Evolutionary conservation across 2,329 filamentous ascomycete species (phyloP).

Genomic region (Talaromyces sp.): DNA sequence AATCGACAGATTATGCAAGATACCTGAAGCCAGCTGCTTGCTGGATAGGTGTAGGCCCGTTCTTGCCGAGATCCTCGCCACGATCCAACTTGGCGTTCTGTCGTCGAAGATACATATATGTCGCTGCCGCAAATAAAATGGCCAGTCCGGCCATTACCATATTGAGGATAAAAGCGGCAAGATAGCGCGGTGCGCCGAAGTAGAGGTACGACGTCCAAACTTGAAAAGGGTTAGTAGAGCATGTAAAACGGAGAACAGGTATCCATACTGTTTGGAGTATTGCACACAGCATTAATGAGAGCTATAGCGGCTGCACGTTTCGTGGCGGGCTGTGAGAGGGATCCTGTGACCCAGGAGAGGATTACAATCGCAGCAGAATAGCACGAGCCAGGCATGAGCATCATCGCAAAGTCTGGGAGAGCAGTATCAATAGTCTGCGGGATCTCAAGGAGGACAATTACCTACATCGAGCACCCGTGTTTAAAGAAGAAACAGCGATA

Average conservation of each 20-base stretch:
- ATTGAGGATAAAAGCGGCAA: constrained; percentile 19
- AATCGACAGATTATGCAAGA: constrained; percentile 1
- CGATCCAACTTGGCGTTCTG: constrained; percentile 19
- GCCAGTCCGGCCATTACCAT: constrained; percentile 16
- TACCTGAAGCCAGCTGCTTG: constrained; percentile 17
- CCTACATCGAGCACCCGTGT: constrained; percentile 20
- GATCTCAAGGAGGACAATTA: background rate
- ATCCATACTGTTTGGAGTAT: constrained; percentile 14
- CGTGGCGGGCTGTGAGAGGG: constrained; percentile 12
- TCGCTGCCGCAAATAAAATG: constrained; percentile 16
- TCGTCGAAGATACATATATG: constrained; percentile 16
- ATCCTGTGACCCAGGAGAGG: constrained; percentile 13
- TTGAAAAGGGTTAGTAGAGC: constrained; percentile 1
- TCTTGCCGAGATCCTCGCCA: constrained; percentile 16
- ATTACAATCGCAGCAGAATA: constrained; percentile 14
- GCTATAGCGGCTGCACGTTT: constrained; percentile 15
- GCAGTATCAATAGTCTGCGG: background rate
- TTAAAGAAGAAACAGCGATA: constrained; percentile 24
- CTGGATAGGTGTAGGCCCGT: constrained; percentile 18
- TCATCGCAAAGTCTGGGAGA: constrained; percentile 25
- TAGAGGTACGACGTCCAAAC: constrained; percentile 22
- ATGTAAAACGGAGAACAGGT: background rate
- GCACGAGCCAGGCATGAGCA: constrained; percentile 19
- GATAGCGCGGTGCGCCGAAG: constrained; percentile 17
- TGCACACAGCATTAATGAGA: constrained; percentile 14